Evolutionary conservation across 2,329 filamentous ascomycete genomes (phyloP), one percentile per base, ranked within the genome.

Genomic region (Fusarium beomiforme): DNA sequence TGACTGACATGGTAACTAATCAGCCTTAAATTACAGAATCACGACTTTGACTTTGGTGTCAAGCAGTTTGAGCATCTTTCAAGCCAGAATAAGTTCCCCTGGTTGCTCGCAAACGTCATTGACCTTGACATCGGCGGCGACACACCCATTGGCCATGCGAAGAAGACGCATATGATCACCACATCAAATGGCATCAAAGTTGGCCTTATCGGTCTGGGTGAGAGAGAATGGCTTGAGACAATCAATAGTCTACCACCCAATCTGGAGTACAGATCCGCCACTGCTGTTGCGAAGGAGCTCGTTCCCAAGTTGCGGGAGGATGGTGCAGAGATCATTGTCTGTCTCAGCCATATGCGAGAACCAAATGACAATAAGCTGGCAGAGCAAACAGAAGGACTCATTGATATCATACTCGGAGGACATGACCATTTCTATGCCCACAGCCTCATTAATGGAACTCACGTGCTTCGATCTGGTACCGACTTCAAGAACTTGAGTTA

Each of bases 401-500:
- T 97, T 23, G 95, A 98, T 78, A 89, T 97, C 37, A 92, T 98
- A 46, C 86, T 97, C 0, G 94, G 94, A 51, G 94, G 94, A 0
- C 94, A 97, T 77, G 95, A 97, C 75, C 95, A 98, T 78, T 96
- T 92, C 81, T 97, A 97, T 78, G 87, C 87, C 19, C 93, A 97
- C 81, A 88, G 86, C 59, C 77, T 94, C 59, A 87, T 96, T 79
- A 94, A 95, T 67, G 91, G 91, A 12, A 93, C 89, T 1, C 94
- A 97, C 76, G 89, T 97, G 5, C 84, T 98, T n/a, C 89, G 95
- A 3, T 97, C 93, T 0, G 94, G 95, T 1, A 93, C 91, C 21
- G 95, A 98, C 79, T 98, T 97, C 82, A 97, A 96, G 81, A 93
- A 98, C 78, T 84, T 97, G 36, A 96, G 93, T 78, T 97, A 97